Base-by-base conservation (phyloP, 2,329 filamentous ascomycete genomes). In the Amauroascus niger region DNA sequence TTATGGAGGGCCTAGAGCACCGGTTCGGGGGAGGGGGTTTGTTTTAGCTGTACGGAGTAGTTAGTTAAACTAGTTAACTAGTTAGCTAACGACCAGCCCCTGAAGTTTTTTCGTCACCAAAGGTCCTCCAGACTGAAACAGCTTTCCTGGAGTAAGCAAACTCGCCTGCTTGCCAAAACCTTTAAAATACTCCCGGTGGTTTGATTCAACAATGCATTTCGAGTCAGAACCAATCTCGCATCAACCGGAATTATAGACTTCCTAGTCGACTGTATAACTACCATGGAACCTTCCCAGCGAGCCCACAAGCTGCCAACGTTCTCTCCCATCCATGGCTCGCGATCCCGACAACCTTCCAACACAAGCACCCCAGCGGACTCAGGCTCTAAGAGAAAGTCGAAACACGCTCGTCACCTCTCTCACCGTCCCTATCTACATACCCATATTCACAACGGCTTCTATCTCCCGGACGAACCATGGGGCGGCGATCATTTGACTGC, bases 381-480 rank as follows among this genome's bases (percentile, higher is more conserved):
- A 14, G 45, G 16, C 44, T 26, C 24, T 40, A 53, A 43, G 33
- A 41, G n/a, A 44, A 49, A 48, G 33, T 16, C 14, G 26, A 47
- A 48, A 43, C 40, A 48, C 45, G 33, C 33, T 33, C 51, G 35
- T 13, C 43, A 33, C 28, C 45, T 39, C 26, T 53, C 45, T 9
- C 43, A 54, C 47, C 52, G 50, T 14, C 8, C 44, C 24, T 47
- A 47, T 41, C 45, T 55, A 16, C 40, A 49, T 33, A 7, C 43
- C 14, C 43, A 50, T 20, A 20, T 49, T 16, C 18, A 52, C 32
- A 24, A 54, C 35, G 39, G 45, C 13, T 37, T 53, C 11, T 48
- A 33, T 24, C 16, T 40, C 6, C 41, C 48, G 2, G 43, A 57
- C 6, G 47, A 52, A 45, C 11, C n/a, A 50, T 49, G 52, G 52